These are phyloP conservation scores for Colletotrichum chlorophyti DNA, from an alignment of 2,329 filamentous ascomycete genomes.

Conservation along the genomic window DNA sequence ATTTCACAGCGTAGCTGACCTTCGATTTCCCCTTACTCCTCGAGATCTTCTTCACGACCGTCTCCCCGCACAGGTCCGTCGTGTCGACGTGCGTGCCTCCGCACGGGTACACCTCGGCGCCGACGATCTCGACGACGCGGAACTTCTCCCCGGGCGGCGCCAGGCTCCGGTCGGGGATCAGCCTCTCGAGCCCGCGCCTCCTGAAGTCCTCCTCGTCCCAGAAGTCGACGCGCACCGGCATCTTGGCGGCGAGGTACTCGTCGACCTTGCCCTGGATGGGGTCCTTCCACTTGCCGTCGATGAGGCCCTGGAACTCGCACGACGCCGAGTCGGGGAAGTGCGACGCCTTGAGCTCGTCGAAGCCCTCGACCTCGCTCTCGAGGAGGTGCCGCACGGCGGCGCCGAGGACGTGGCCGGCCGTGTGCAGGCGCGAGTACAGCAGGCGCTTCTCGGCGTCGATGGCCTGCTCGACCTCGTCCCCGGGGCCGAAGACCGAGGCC, in stretches of 20 bases:
- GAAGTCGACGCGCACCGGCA: constrained; percentile 70
- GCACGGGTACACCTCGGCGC: constrained; percentile 75
- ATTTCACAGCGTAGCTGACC: constrained; percentile 53
- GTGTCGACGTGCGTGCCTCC: constrained; percentile 75
- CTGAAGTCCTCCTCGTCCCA: constrained; percentile 71
- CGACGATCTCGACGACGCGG: constrained; percentile 72
- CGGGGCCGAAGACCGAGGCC: constrained; percentile 44
- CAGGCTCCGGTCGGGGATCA: constrained; percentile 57
- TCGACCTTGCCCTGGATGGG: constrained; percentile 68
- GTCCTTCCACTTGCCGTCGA: constrained; percentile 68
- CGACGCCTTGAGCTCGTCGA: constrained; percentile 74
- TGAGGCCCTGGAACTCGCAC: constrained; percentile 72
- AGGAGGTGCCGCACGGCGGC: constrained; percentile 68
- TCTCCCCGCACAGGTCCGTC: constrained; percentile 64
- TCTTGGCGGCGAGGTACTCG: constrained; percentile 59
- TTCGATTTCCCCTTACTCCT: constrained; percentile 68
- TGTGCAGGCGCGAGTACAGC: constrained; percentile 74
- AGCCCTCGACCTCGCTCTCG: constrained; percentile 55
- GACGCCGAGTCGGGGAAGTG: constrained; percentile 73
- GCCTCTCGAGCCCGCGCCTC: constrained; percentile 57
- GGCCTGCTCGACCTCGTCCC: constrained; percentile 56
- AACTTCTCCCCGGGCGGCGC: constrained; percentile 61
- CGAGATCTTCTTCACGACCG: constrained; percentile 71
- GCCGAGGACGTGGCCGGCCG: constrained; percentile 76
- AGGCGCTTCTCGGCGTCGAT: constrained; percentile 67